A percentile compares a stretch with the other conserved stretches of the same genome.
phyloP scores from a whole-genome alignment of 129 eudicot genomes.

The Chrysanthemum seticuspe region DNA sequence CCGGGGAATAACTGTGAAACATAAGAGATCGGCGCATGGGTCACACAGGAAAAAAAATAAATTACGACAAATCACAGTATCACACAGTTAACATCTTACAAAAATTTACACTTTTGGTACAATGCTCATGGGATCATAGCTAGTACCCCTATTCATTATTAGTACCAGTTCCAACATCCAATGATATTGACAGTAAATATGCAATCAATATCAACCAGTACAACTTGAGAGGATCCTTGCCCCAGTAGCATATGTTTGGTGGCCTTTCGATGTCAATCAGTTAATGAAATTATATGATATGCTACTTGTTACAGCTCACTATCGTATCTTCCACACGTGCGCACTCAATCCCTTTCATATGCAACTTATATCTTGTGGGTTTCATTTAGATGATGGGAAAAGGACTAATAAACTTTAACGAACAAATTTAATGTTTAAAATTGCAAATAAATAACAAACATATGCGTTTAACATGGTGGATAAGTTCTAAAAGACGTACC shows the following conservation, averaged over 20 bases:
- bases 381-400: not conserved
- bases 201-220: not conserved
- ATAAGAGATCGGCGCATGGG: not conserved
- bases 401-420: not conserved
- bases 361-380: not conserved
- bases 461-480: not conserved
- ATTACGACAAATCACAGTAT: too few species aligned
- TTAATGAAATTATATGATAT: slow-evolving; percentile 6
- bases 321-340: slow-evolving; percentile 21
- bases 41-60: not conserved
- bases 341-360: not conserved
- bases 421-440: not conserved
- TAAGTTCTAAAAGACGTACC: not conserved
- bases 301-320: not conserved
- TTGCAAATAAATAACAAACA: slow-evolving; percentile 10
- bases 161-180: slow-evolving; percentile 10
- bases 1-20: too few species aligned
- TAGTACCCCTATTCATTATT: slow-evolving; percentile 5
- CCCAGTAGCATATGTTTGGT: slow-evolving; percentile 22
- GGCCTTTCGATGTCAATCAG: slow-evolving; percentile 28
- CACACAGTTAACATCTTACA: too few species aligned
- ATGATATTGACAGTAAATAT: slow-evolving; percentile 16
- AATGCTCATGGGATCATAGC: not conserved
- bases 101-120: not conserved
- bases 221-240: too few species aligned